Base-by-base conservation (phyloP, 345 rosid genomes). In the Lumnitzera littorea region DNA sequence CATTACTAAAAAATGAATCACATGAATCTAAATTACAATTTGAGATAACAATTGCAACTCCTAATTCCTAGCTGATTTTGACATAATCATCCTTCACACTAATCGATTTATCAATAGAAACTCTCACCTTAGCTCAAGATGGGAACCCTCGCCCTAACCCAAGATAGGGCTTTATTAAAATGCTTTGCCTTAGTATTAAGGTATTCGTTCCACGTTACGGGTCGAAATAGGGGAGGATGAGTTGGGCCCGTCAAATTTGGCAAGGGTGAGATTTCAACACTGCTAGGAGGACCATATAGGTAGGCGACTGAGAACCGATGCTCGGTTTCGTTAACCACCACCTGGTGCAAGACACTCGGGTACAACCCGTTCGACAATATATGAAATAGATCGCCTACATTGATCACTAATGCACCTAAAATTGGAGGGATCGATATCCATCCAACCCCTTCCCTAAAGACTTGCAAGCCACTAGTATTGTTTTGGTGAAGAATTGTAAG, bases 321-420 rank as follows among this genome's bases (percentile, higher is more conserved):
- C 27, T 59, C 54, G 62, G 62, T 55, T 29, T 73, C 61, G 69
- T 80, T 80, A 6, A 80, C 84, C 24, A 73, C 17, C 0, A 74
- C 84, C 52, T 77, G 65, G 48, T 80, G 84, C 56, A 69, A 57
- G 57, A 68, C 76, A 51, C 79, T 80, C 13, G 77, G 68, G 72
- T 62, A 76, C 50, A 61, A 59, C n/a, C 84, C 84, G 58, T 80
- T 80, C 11, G 81, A 76, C 43, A 80, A 31, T 20, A 80, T 73
- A 63, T 80, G 84, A 52, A 80, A 67, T 15, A 79, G 74, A 56
- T 79, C 84, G 10, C 84, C 84, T 12, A 73, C 68, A 47, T 73
- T 68, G 2, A 80, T 51, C 8, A 80, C 74, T 46, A 80, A 72
- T 50, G 62, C 81, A 1, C 77, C 77, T 0, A 65, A 49, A 36